Conservation (phyloP, 352 stramenopile species). For the Globisporangium viniferum region DNA sequence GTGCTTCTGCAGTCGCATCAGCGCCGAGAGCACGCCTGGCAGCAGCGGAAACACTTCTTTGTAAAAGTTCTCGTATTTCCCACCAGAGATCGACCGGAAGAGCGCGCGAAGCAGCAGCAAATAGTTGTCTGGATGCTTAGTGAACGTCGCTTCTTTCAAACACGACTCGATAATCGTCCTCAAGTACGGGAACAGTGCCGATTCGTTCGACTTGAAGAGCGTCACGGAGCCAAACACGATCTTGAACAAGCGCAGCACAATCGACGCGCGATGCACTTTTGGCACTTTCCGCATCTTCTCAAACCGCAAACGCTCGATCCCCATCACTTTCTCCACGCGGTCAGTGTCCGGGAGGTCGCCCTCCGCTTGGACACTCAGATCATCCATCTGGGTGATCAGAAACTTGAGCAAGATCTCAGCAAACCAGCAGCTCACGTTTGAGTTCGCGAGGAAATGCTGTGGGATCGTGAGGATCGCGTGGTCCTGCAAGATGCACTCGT, state of each 20-base stretch:
- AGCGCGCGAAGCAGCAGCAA: conserved; percentile 92
- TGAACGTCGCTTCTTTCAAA: conserved; percentile 89
- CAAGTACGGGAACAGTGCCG: conserved; percentile 91
- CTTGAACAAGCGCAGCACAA: conserved; percentile 92
- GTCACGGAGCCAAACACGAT: conserved; percentile 96
- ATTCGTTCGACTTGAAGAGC: conserved; percentile 96
- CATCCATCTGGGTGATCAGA: conserved; percentile 93
- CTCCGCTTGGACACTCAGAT: conserved; percentile 83
- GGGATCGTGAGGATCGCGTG: conserved; percentile 92
- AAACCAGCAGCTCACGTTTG: conserved; percentile 93
- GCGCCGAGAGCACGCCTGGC: conserved; percentile 89
- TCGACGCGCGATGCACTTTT: conserved; percentile 75
- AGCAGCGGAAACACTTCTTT: conserved; percentile 95
- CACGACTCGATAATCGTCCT: conserved; percentile 93
- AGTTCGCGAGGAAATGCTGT: conserved; percentile 93
- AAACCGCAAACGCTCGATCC: conserved; percentile 70
- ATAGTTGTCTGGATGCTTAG: conserved; percentile 93
- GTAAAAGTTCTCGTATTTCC: conserved; percentile 98
- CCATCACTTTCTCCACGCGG: conserved; percentile 70
- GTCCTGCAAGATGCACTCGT: conserved; percentile 93
- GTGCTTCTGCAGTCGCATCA: conserved; percentile 92
- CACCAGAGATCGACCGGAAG: conserved; percentile 95
- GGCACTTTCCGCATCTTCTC: conserved; percentile 74
- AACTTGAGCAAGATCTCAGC: conserved; percentile 94
- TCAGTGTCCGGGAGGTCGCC: conserved; percentile 76